Conservation (phyloP, 495 filamentous ascomycete genomes). For the Talaromyces liani region DNA sequence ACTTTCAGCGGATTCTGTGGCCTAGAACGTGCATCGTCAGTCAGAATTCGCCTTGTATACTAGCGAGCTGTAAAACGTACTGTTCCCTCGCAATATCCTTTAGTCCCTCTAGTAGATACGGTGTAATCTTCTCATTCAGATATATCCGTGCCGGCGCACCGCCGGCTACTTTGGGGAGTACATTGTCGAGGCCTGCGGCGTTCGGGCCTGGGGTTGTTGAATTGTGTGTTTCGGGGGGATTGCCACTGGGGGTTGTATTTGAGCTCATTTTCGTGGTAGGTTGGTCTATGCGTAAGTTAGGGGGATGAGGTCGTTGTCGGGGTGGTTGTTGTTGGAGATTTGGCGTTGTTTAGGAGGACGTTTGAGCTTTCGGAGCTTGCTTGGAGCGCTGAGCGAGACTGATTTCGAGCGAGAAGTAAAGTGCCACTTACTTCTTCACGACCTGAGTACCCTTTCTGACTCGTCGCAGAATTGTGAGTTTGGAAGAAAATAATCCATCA, state of each 20-base stretch:
- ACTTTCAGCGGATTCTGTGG: conserved; percentile 80
- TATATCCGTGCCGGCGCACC: conserved; percentile 84
- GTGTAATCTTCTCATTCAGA: conserved; percentile 82
- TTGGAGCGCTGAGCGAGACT: neutral
- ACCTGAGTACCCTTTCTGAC: too few relatives aligned
- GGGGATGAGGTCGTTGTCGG: too few relatives aligned
- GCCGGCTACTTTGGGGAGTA: conserved; percentile 35
- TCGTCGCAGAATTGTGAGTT: too few relatives aligned
- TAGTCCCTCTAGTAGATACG: conserved; percentile 82
- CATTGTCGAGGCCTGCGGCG: neutral
- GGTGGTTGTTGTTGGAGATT: neutral
- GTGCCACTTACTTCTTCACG: neutral
- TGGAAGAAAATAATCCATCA: neutral
- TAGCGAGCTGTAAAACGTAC: conserved; percentile 44
- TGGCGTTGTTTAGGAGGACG: conserved; percentile 6
- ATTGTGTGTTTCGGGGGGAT: conserved; percentile 23
- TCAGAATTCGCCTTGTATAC: neutral
- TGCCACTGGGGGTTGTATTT: conserved; percentile 30
- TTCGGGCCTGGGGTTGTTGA: conserved; percentile 15
- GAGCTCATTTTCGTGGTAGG: conserved; percentile 36
- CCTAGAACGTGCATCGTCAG: conserved; percentile 15
- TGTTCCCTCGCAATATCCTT: conserved; percentile 77
- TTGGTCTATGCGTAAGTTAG: neutral
- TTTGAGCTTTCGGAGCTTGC: neutral
- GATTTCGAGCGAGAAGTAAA: neutral